Evolutionary conservation across 2,329 filamentous ascomycete species (phyloP).

Genomic region (Aspergillus sp.): DNA sequence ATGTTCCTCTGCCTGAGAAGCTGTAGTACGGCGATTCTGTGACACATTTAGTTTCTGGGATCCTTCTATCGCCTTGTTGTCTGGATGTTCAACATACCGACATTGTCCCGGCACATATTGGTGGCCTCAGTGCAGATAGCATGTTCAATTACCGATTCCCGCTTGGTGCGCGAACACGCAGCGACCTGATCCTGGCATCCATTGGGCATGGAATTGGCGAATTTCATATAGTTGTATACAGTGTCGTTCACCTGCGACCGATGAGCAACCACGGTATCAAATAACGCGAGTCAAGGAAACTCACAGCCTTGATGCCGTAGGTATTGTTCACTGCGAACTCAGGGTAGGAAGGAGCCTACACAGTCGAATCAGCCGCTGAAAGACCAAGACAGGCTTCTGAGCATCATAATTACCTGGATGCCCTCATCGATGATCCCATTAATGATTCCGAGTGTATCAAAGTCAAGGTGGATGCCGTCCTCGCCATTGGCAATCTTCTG

Average conservation of each 20-base stretch:
- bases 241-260: constrained; percentile 49
- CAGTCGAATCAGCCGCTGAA: too few relatives aligned
- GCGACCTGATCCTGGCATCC: constrained; percentile 55
- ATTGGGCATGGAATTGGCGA: constrained; percentile 52
- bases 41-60: not conserved
- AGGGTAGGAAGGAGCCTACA: constrained; percentile 39
- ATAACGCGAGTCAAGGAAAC: too few relatives aligned
- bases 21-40: constrained; percentile 46
- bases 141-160: constrained; percentile 42
- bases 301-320: constrained; percentile 42
- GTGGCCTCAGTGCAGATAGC: constrained; percentile 47
- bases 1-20: constrained; percentile 46
- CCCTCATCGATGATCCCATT: constrained; percentile 52
- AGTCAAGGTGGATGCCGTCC: constrained; percentile 42
- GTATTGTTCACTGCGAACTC: constrained; percentile 48
- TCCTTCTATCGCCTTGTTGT: too few relatives aligned
- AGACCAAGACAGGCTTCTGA: too few relatives aligned
- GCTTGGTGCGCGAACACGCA: constrained; percentile 55
- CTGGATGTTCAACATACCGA: constrained; percentile 28
- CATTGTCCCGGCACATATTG: constrained; percentile 47
- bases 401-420: too few relatives aligned
- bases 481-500: constrained; percentile 43
- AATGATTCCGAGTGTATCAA: constrained; percentile 46
- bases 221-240: constrained; percentile 50
- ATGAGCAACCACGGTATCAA: too few relatives aligned